These are phyloP conservation scores for Synchytrium microbalum DNA, from an alignment of 371 early-diverging fungal genomes.

Conservation along the genomic window DNA sequence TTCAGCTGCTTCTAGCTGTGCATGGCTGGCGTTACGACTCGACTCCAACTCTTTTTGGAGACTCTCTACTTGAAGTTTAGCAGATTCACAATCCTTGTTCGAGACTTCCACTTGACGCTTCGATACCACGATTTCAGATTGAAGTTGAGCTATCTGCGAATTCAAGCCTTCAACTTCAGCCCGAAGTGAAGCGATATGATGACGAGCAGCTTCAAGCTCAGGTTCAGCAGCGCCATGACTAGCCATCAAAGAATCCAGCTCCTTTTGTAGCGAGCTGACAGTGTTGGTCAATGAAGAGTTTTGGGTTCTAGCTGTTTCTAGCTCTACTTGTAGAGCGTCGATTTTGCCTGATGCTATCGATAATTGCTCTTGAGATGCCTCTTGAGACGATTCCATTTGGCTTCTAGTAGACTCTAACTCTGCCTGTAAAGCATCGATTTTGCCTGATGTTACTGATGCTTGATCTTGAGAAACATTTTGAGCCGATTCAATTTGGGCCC, in stretches of 20 bases:
- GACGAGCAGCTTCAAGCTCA: not conserved
- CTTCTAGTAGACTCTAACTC: not conserved
- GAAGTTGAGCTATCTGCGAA: not conserved
- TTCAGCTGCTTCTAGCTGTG: too few relatives aligned
- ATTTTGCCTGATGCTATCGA: not conserved
- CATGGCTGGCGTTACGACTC: too few relatives aligned
- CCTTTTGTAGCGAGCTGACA: constrained; percentile 1
- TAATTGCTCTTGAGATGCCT: not conserved
- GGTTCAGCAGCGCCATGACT: not conserved
- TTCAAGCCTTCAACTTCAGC: not conserved
- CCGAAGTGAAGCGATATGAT: too few relatives aligned
- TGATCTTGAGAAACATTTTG: too few relatives aligned
- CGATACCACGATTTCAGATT: not conserved
- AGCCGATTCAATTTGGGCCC: too few relatives aligned
- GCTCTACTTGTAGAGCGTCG: constrained; percentile 8
- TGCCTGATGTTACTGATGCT: too few relatives aligned
- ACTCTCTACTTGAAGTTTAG: too few relatives aligned
- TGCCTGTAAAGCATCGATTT: not conserved
- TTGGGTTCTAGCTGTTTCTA: not conserved
- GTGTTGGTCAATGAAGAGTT: not conserved
- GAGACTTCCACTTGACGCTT: not conserved
- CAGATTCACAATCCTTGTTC: too few relatives aligned
- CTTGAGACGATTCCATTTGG: constrained; percentile 1
- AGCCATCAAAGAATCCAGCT: not conserved
- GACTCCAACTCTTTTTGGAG: too few relatives aligned